Percentiles rank a stretch among this genome's conserved stretches.
Evolutionary conservation across 345 rosid genomes (phyloP).

Genomic region (Brassica napus): DNA sequence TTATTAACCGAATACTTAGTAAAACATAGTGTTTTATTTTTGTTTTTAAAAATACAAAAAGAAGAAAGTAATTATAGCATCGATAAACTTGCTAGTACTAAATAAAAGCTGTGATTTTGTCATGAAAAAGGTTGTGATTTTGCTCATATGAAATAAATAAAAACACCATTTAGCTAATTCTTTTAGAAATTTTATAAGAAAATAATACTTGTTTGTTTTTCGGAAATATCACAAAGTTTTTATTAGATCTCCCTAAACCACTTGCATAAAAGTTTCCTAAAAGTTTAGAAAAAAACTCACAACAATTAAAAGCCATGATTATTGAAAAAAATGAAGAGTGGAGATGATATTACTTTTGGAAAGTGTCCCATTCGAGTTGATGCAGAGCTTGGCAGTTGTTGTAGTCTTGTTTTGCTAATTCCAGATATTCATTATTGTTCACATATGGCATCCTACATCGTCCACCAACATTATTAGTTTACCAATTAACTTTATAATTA

Average conservation of each 20-base stretch:
- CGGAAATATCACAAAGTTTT: not conserved
- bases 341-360: conserved; percentile 59
- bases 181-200: not conserved
- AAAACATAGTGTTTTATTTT: conserved; percentile 1
- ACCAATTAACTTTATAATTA: not conserved
- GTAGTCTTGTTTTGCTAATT: conserved; percentile 85
- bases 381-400: conserved; percentile 82
- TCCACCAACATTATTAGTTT: conserved; percentile 5
- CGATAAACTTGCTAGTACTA: not conserved
- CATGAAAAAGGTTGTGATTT: conserved; percentile 1
- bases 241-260: not conserved
- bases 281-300: not conserved
- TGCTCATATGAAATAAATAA: not conserved
- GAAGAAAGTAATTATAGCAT: not conserved
- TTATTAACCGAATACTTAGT: not conserved
- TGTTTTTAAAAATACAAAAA: not conserved
- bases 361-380: conserved; percentile 62
- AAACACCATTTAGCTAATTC: not conserved
- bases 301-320: conserved; percentile 3
- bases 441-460: conserved; percentile 76
- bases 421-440: conserved; percentile 67
- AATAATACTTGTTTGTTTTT: not conserved
- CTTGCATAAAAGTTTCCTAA: not conserved
- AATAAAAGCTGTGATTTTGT: not conserved
- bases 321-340: not conserved